Conservation (phyloP, 1,284 basidiomycete genomes). For the Cystobasidium slooffiae region DNA sequence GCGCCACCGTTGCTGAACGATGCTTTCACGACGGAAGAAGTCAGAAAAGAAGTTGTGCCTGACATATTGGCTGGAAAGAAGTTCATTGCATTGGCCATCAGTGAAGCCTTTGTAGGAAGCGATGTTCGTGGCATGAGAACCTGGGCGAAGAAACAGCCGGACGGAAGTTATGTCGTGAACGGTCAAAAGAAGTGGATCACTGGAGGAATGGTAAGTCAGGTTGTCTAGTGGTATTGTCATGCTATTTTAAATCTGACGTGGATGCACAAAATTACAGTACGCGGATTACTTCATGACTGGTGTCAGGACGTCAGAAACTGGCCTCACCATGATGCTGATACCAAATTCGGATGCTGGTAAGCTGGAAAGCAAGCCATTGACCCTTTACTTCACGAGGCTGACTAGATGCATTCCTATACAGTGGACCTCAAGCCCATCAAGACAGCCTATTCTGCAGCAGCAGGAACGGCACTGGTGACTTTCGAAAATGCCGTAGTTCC, state of each 20-base stretch:
- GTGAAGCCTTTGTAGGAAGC: slow-evolving; percentile 29
- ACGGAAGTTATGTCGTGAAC: slow-evolving; percentile 65
- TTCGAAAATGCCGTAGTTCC: slow-evolving; percentile 56
- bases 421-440: slow-evolving; percentile 55
- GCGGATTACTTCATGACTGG: slow-evolving; percentile 49
- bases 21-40: slow-evolving; percentile 21
- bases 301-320: slow-evolving; percentile 63
- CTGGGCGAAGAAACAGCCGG: slow-evolving; percentile 77
- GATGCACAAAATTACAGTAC: neutral
- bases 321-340: slow-evolving; percentile 79
- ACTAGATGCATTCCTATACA: neutral
- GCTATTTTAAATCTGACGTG: slow-evolving; percentile 64
- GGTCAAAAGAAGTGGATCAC: slow-evolving; percentile 58
- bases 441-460: slow-evolving; percentile 43
- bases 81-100: slow-evolving; percentile 66
- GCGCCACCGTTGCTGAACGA: slow-evolving; percentile 18
- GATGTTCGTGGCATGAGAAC: slow-evolving; percentile 60
- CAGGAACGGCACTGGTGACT: slow-evolving; percentile 41
- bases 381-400: too few relatives aligned
- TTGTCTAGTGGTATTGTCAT: slow-evolving; percentile 30
- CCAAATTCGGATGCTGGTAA: slow-evolving; percentile 65
- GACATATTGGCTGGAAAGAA: slow-evolving; percentile 81
- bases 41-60: slow-evolving; percentile 71
- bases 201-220: slow-evolving; percentile 38
- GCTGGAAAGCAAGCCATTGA: slow-evolving; percentile 2